A percentile compares a stretch with the other conserved stretches of the same genome.
Conservation (phyloP, 768 basidiomycete genomes). For the Lactifluus echinatus region DNA sequence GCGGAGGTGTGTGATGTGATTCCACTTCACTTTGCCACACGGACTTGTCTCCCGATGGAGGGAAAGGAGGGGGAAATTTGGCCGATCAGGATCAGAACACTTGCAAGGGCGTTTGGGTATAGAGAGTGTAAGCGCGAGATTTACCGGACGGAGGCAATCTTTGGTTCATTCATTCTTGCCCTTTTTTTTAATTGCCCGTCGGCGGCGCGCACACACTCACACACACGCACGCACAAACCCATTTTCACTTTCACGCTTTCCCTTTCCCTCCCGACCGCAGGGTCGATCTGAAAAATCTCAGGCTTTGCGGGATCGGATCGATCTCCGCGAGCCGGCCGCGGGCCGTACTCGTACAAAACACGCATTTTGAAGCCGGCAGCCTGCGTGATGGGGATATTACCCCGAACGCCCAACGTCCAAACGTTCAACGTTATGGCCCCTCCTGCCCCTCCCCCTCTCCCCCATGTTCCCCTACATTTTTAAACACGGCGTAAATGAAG, state of each 20-base stretch:
- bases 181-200: too few relatives aligned
- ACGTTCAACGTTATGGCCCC: too few relatives aligned
- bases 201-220: not conserved
- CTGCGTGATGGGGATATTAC: not conserved
- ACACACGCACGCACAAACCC: not conserved
- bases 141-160: not conserved
- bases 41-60: too few relatives aligned
- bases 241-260: not conserved
- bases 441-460: too few relatives aligned
- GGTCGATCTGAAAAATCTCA: constrained; percentile 6
- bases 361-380: not conserved
- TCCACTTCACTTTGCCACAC: not conserved
- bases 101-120: not conserved
- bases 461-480: constrained; percentile 2
- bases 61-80: too few relatives aligned
- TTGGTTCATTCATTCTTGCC: too few relatives aligned
- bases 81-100: not conserved
- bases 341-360: not conserved
- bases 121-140: not conserved
- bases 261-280: not conserved
- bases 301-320: constrained; percentile 11
- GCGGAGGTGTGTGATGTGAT: too few relatives aligned
- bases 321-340: constrained; percentile 18
- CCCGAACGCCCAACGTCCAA: too few relatives aligned
- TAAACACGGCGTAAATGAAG: not conserved